Evolutionary conservation across 2,329 filamentous ascomycete genomes (phyloP).

Genomic region (Aspergillus transmontanensis): DNA sequence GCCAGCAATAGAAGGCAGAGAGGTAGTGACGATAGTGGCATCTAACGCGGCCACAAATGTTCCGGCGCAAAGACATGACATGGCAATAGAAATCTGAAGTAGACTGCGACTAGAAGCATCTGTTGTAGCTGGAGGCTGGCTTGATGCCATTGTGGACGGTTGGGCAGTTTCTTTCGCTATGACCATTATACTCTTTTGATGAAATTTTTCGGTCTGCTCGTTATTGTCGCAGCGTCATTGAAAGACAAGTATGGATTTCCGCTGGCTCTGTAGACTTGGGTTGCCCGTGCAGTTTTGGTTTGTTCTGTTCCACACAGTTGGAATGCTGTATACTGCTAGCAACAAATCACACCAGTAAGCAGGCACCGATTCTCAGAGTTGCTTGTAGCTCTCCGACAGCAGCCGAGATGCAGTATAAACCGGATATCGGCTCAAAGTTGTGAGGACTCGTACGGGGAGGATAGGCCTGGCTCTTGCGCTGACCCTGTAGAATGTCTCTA

Average conservation of each 20-base stretch:
- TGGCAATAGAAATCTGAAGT: neutral
- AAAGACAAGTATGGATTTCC: neutral
- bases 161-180: neutral
- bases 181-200: neutral
- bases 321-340: neutral
- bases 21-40: slow-evolving; percentile 59
- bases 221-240: neutral
- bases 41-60: slow-evolving; percentile 32
- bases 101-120: neutral
- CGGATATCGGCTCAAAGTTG: neutral
- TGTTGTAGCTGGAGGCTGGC: neutral
- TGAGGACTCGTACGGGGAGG: neutral
- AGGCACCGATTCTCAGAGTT: neutral
- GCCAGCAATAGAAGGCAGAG: slow-evolving; percentile 58
- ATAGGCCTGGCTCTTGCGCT: neutral
- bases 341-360: neutral
- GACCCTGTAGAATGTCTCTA: neutral
- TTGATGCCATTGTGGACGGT: neutral
- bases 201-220: neutral
- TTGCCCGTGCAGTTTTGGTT: neutral
- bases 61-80: neutral
- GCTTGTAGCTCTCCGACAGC: neutral
- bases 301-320: neutral
- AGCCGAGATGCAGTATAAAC: neutral
- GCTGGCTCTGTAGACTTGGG: neutral